phyloP scores from a whole-genome alignment of 1,284 basidiomycete genomes.

The Marasmius sp. region DNA sequence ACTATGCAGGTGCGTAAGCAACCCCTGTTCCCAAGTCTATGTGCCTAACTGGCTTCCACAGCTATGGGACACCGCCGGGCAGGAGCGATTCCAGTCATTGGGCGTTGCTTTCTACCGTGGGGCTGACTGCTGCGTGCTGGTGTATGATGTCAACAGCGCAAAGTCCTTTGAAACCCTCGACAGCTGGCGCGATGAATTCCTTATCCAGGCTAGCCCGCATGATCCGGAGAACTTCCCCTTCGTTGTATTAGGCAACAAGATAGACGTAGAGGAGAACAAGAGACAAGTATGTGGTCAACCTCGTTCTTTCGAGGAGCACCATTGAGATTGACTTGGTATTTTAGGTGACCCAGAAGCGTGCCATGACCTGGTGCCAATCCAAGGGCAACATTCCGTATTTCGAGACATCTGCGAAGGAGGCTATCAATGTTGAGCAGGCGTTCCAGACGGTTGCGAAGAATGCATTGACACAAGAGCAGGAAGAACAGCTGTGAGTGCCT shows the following conservation, averaged over 20 bases:
- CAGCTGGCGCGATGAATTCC: slow-evolving; percentile 96
- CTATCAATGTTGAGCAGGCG: slow-evolving; percentile 99
- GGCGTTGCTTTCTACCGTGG: slow-evolving; percentile 99
- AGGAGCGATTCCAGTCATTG: slow-evolving; percentile 98
- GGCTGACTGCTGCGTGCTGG: slow-evolving; percentile 98
- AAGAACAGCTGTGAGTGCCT: slow-evolving; percentile 86
- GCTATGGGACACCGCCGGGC: slow-evolving; percentile 99
- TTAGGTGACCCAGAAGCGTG: slow-evolving; percentile 97
- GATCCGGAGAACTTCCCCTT: slow-evolving; percentile 99
- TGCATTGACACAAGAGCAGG: slow-evolving; percentile 94
- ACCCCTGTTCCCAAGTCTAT: slow-evolving; percentile 1
- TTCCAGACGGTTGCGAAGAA: slow-evolving; percentile 99
- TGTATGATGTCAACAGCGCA: slow-evolving; percentile 98
- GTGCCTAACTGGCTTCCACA: slow-evolving; percentile 29
- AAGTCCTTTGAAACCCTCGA: slow-evolving; percentile 99
- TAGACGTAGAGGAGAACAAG: slow-evolving; percentile 99
- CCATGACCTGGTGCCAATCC: slow-evolving; percentile 99
- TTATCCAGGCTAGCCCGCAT: slow-evolving; percentile 97
- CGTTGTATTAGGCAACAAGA: slow-evolving; percentile 98
- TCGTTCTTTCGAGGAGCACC: slow-evolving; percentile 1
- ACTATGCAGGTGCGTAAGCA: slow-evolving; percentile 87
- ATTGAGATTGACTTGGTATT: slow-evolving; percentile 1
- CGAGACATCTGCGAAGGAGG: slow-evolving; percentile 99
- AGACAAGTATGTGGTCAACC: slow-evolving; percentile 70
- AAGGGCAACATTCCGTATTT: slow-evolving; percentile 99